Evolutionary conservation across 495 filamentous ascomycete species (phyloP).

Genomic region (Neurospora sp.): DNA sequence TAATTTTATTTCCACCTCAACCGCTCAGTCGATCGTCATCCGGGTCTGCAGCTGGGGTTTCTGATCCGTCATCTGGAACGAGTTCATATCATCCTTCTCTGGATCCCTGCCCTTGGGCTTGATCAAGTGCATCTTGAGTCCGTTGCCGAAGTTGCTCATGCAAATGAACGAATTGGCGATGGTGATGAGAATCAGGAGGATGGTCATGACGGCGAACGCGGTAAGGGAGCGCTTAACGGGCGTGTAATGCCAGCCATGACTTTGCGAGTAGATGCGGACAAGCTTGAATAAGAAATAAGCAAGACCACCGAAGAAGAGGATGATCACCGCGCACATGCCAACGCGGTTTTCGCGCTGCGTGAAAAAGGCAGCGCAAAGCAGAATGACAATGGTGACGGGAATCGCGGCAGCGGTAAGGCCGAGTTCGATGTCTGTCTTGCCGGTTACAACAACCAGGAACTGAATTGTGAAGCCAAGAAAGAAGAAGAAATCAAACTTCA

Average conservation of each 20-base stretch:
- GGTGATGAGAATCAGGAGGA: constrained; percentile 76
- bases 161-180: constrained; percentile 83
- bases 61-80: constrained; percentile 53
- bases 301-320: constrained; percentile 80
- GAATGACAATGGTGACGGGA: constrained; percentile 79
- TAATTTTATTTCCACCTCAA: neutral
- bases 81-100: constrained; percentile 62
- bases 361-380: constrained; percentile 73
- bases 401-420: constrained; percentile 80
- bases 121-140: constrained; percentile 78
- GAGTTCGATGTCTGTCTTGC: constrained; percentile 61
- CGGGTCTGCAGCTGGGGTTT: constrained; percentile 54
- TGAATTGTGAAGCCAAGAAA: constrained; percentile 97
- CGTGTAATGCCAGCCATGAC: constrained; percentile 45
- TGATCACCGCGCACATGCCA: constrained; percentile 69
- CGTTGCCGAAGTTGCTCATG: constrained; percentile 81
- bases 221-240: constrained; percentile 74
- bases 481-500: constrained; percentile 99
- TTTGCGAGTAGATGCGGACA: constrained; percentile 75
- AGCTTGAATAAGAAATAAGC: constrained; percentile 99
- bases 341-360: constrained; percentile 70
- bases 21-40: constrained; percentile 79
- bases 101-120: constrained; percentile 51
- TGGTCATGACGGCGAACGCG: constrained; percentile 86
- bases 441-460: constrained; percentile 83